These are phyloP conservation scores for Penicillium diatomitis DNA, from an alignment of 495 filamentous ascomycete species.

Conservation along the genomic window DNA sequence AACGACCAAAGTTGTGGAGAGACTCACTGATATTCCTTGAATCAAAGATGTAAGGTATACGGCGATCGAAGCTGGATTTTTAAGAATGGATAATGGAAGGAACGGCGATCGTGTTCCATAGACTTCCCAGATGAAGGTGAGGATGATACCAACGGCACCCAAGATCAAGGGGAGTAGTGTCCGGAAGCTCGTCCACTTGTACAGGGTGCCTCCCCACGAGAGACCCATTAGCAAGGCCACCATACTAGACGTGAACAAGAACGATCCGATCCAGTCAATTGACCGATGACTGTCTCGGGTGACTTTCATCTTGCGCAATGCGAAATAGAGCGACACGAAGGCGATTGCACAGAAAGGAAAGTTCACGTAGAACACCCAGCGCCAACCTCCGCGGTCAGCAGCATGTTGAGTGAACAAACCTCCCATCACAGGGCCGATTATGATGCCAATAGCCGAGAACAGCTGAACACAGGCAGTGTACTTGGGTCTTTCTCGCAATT, in stretches of 20 bases:
- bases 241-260: conserved; percentile 26
- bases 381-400: conserved; percentile 13
- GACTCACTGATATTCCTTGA: neutral
- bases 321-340: neutral
- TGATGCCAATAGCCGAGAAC: conserved; percentile 18
- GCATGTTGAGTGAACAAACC: conserved; percentile 15
- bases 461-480: conserved; percentile 13
- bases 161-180: neutral
- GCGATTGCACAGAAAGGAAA: conserved; percentile 13
- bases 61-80: neutral
- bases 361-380: conserved; percentile 24
- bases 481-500: conserved; percentile 21
- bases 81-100: neutral
- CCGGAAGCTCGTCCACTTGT: neutral
- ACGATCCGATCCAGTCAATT: conserved; percentile 1
- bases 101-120: neutral
- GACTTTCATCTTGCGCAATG: neutral
- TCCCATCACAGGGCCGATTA: conserved; percentile 21
- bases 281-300: neutral
- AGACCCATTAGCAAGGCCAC: conserved; percentile 17
- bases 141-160: neutral
- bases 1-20: no score
- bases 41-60: neutral
- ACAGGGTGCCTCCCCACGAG: neutral
- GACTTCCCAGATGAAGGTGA: neutral